phyloP scores from a whole-genome alignment of 352 stramenopile species.

The Aphanomyces invadans region DNA sequence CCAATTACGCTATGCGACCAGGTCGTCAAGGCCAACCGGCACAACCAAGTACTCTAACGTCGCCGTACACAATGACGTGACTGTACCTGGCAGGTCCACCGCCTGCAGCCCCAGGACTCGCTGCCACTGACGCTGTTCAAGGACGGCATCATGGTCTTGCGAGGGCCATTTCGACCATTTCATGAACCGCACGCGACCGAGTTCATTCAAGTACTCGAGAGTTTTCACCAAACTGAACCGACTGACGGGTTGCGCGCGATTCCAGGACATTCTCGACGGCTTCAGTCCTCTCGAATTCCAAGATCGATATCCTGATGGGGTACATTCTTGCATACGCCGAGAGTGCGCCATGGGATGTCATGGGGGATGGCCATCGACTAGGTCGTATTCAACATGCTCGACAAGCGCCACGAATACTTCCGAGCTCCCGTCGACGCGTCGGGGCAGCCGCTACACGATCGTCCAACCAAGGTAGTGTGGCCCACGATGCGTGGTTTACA shows the following conservation, averaged over 20 bases:
- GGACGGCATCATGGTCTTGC: constrained; percentile 26
- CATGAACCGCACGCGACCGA: background rate
- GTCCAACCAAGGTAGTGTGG: background rate
- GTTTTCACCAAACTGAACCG: too few species aligned
- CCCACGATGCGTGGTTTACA: too few species aligned
- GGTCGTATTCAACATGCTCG: background rate
- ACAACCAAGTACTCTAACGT: background rate
- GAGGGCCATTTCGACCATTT: constrained; percentile 27
- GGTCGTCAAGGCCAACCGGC: background rate
- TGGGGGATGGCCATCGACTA: constrained; percentile 21
- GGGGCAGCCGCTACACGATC: background rate
- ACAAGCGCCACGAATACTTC: background rate
- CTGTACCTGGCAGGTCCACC: background rate
- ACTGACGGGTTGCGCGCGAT: background rate
- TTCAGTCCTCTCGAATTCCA: constrained; percentile 38
- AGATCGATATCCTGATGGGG: constrained; percentile 29
- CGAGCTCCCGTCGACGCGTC: background rate
- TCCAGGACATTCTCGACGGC: constrained; percentile 35
- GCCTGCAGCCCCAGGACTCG: background rate
- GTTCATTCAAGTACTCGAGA: constrained; percentile 13
- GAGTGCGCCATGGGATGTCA: too few species aligned
- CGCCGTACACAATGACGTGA: background rate
- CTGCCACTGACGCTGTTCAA: constrained; percentile 24
- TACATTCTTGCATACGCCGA: constrained; percentile 31
- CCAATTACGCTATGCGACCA: too few species aligned